Base-by-base conservation (phyloP, 2,329 filamentous ascomycete species). In the Colletotrichum tropicicola region DNA sequence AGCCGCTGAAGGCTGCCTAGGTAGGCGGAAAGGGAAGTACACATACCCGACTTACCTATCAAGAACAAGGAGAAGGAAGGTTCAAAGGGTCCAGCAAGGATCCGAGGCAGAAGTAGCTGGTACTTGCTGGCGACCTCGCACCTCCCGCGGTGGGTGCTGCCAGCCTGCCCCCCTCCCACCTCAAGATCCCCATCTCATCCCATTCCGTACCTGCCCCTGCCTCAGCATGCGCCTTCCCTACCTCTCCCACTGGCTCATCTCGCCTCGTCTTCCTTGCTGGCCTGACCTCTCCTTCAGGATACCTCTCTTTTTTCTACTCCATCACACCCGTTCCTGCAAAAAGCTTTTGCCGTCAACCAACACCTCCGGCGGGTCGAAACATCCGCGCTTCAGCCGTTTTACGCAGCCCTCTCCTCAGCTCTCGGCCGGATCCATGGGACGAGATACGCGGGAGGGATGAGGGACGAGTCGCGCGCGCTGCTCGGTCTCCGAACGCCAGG, bases 401-500 rank as follows among this genome's bases (percentile, higher is more conserved):
- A 17, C 10, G 21, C 48, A 23, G 12, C 23, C 6, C 35, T 19
- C 27, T 5, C n/a, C 2, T 4, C 5, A 19, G 23, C n/a, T 15
- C 21, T 54, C 35, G 4, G 9, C 25, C 23, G 12, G 35, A 23
- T 8, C 52, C 39, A 32, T 44, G n/a, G n/a, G 30, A 35, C 30
- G 32, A 35, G 32, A n/a, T n/a, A n/a, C n/a, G n/a, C 6, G 32
- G 32, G 32, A 35, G 15, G 12, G 32, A 4, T 4, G 13, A 19
- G n/a, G 21, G 27, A 52, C 39, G 39, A 21, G 17, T 49, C 45
- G 30, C 35, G 54, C 23, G 6, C 25, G 3, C 3, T 39, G 13
- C 21, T 51, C 41, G 58, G 30, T 47, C n/a, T 61, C 58, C 58
- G 23, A 56, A n/a, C n/a, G n/a, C n/a, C n/a, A n/a, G n/a, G n/a